Percentiles rank a stretch among this genome's conserved stretches.
Conservation (phyloP, 345 rosid genomes). For the Cardamine occulta region DNA sequence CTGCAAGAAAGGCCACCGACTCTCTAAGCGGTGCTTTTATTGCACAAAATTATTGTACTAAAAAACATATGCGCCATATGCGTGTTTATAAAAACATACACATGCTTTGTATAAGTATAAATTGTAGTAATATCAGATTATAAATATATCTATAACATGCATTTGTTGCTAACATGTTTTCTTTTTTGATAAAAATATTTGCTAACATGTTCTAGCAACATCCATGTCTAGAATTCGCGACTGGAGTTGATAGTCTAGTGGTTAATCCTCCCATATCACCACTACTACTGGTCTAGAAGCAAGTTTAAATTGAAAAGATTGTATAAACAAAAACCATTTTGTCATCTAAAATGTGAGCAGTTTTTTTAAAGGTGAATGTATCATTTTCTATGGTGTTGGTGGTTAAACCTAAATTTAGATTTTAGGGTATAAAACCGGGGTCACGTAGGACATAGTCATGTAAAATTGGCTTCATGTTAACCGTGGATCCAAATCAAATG, state of each 20-base stretch:
- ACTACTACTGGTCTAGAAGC: background rate
- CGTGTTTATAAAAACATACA: slow-evolving; percentile 31
- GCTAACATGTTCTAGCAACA: background rate
- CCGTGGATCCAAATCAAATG: background rate
- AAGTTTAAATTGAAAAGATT: background rate
- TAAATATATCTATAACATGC: background rate
- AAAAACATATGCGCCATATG: slow-evolving; percentile 37
- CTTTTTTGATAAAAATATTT: background rate
- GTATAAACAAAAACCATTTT: background rate
- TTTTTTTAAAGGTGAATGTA: background rate
- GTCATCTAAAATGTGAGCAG: background rate
- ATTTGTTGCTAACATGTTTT: background rate
- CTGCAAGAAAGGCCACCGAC: slow-evolving; percentile 39
- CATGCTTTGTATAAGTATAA: slow-evolving; percentile 21
- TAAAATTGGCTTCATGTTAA: slow-evolving; percentile 17
- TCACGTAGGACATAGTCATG: background rate
- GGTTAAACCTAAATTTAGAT: slow-evolving; percentile 2
- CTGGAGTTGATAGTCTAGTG: background rate
- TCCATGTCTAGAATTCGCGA: background rate
- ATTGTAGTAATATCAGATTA: background rate
- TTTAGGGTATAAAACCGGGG: background rate
- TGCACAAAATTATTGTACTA: slow-evolving; percentile 34
- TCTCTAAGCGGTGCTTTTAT: slow-evolving; percentile 35
- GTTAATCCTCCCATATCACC: background rate
- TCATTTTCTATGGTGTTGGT: background rate